These are phyloP conservation scores for Rhododendron molle DNA, from an alignment of 148 eudicot species.

Conservation along the genomic window DNA sequence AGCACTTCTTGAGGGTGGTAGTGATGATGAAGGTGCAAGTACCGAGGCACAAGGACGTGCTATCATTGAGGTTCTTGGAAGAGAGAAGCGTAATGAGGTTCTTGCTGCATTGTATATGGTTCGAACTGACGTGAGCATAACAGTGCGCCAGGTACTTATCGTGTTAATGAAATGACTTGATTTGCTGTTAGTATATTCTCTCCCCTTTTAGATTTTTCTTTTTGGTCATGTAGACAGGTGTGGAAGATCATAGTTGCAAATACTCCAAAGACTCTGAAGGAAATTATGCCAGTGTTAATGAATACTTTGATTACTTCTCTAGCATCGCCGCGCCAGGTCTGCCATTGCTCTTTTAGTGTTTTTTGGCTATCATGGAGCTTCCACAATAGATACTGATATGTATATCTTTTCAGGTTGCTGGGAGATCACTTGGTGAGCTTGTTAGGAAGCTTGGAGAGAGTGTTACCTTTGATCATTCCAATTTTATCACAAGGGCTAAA, in stretches of 20 bases:
- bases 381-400: neutral
- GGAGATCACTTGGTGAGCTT: slow-evolving; percentile 89
- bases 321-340: slow-evolving; percentile 95
- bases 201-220: neutral
- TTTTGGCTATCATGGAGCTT: neutral
- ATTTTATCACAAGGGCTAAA: slow-evolving; percentile 76
- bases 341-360: slow-evolving; percentile 1
- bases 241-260: slow-evolving; percentile 98
- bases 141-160: slow-evolving; percentile 86
- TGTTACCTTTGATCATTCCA: slow-evolving; percentile 87
- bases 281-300: slow-evolving; percentile 98
- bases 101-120: slow-evolving; percentile 99
- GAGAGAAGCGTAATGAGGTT: slow-evolving; percentile 91
- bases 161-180: neutral
- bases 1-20: slow-evolving; percentile 98
- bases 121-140: slow-evolving; percentile 89
- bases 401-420: slow-evolving; percentile 65
- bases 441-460: slow-evolving; percentile 99
- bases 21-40: slow-evolving; percentile 99
- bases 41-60: slow-evolving; percentile 99
- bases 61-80: slow-evolving; percentile 91
- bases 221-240: slow-evolving; percentile 22
- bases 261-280: slow-evolving; percentile 95
- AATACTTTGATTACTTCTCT: slow-evolving; percentile 81
- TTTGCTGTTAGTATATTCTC: neutral